A percentile compares a stretch with the other conserved stretches of the same genome.
Conservation (phyloP, 441 rosid genomes). For the Jatropha multifida region DNA sequence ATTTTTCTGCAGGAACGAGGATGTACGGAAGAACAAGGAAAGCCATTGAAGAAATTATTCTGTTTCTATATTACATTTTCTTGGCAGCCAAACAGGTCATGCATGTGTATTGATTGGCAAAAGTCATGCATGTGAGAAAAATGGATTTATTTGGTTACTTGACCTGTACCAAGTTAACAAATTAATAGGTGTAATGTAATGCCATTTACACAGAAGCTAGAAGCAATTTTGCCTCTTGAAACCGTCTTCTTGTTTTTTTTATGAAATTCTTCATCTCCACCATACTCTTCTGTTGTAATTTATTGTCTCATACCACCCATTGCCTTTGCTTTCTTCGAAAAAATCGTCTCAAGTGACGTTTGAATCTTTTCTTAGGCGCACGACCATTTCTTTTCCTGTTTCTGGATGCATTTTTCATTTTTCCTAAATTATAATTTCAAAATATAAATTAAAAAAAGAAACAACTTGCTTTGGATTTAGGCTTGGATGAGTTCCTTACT, state of each 20-base stretch:
- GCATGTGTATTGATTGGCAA: too few species aligned
- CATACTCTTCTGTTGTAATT: slow-evolving; percentile 17
- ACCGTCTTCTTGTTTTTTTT: slow-evolving; percentile 22
- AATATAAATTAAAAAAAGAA: not conserved
- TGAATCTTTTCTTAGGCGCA: slow-evolving; percentile 29
- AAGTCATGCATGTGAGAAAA: slow-evolving; percentile 2
- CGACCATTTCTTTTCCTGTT: slow-evolving; percentile 41
- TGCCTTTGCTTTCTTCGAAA: slow-evolving; percentile 23
- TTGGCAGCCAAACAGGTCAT: not conserved
- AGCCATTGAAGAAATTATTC: not conserved
- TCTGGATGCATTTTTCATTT: not conserved
- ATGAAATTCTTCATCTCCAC: not conserved
- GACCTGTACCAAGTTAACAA: slow-evolving; percentile 1
- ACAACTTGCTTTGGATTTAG: slow-evolving; percentile 18
- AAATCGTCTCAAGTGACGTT: slow-evolving; percentile 30
- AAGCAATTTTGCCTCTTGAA: slow-evolving; percentile 11
- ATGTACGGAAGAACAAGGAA: too few species aligned
- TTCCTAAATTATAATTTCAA: not conserved
- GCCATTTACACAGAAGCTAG: slow-evolving; percentile 29
- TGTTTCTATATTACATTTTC: not conserved
- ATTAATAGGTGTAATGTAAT: not conserved
- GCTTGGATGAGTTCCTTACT: too few species aligned
- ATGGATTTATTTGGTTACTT: not conserved
- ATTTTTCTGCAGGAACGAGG: too few species aligned
- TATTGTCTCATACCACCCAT: slow-evolving; percentile 32